Evolutionary conservation across 2,329 filamentous ascomycete genomes (phyloP), one percentile per base, ranked within the genome.

Genomic region (Metarhizium humberi): DNA sequence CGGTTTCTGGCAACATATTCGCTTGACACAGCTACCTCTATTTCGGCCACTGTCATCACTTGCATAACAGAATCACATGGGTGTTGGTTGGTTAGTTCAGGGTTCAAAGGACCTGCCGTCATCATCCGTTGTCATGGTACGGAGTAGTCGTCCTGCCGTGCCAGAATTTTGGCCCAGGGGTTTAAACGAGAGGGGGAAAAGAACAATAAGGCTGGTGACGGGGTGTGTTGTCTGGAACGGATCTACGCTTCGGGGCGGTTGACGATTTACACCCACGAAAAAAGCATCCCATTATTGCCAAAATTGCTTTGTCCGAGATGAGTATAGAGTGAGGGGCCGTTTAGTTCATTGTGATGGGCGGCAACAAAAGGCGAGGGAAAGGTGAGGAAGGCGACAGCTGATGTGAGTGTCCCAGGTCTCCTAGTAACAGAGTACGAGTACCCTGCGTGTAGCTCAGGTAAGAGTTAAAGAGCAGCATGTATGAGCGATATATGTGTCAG

Each of bases 401-500:
- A 36, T 13, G 34, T 16, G 49, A 38, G 32, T 20, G 30, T 14
- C n/a, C 29, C 51, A 45, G 49, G 53, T 50, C 51, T 45, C 38
- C 40, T n/a, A 36, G 47, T 55, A 59, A 56, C 56, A 58, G 29
- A 53, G 47, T n/a, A 16, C 6, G 58, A n/a, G 56, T 55, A 58
- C 55, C 54, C 13, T 34, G 14, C 14, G 40, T 30, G 58, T 56
- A 58, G 52, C 34, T 36, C 5, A 14, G 20, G 30, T 36, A 16
- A 11, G 38, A 11, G 16, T 43, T 52, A 45, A 29, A 50, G 48
- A 54, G 51, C 40, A 20, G 20, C 43, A 20, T 48, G 45, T 58
- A 59, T 59, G 58, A 58, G 58, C 52, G 52, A 53, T 53, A 53
- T 53, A 53, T 52, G 40, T 52, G 42, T 10, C 16, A 29, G 51